Percentiles rank a stretch among this genome's conserved stretches.
These are phyloP conservation scores for Fraxinus sp. DNA, from an alignment of 305 asterid genomes.

Conservation along the genomic window DNA sequence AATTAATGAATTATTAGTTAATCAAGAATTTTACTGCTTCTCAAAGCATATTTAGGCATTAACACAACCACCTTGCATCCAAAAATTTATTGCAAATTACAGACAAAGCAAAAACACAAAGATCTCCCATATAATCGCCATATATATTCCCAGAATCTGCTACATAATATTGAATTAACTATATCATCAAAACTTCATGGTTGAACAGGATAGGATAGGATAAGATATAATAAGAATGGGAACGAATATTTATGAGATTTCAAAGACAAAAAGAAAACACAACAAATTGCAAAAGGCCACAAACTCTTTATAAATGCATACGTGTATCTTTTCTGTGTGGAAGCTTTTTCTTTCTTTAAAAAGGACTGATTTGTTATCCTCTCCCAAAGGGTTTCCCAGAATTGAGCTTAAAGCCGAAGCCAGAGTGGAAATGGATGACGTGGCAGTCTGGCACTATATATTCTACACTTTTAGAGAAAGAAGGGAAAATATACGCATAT, in stretches of 20 bases:
- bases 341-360: slow-evolving; percentile 11
- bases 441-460: slow-evolving; percentile 1
- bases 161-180: neutral
- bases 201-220: slow-evolving; percentile 9
- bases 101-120: neutral
- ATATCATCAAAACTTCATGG: neutral
- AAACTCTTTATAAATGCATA: neutral
- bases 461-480: slow-evolving; percentile 8
- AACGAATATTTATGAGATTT: slow-evolving; percentile 18
- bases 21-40: neutral
- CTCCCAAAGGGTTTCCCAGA: slow-evolving; percentile 26
- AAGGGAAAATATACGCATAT: neutral
- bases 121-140: neutral
- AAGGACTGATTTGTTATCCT: slow-evolving; percentile 17
- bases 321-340: slow-evolving; percentile 21
- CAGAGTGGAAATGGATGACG: slow-evolving; percentile 28
- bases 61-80: neutral
- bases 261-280: neutral
- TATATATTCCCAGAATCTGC: neutral
- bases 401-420: slow-evolving; percentile 32
- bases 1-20: neutral
- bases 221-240: slow-evolving; percentile 14
- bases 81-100: neutral
- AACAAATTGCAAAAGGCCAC: slow-evolving; percentile 28
- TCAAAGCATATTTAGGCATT: neutral